These are phyloP conservation scores for Coccomyxa subellipsoidea DNA, from an alignment of 163 green algal species.

Conservation along the genomic window DNA sequence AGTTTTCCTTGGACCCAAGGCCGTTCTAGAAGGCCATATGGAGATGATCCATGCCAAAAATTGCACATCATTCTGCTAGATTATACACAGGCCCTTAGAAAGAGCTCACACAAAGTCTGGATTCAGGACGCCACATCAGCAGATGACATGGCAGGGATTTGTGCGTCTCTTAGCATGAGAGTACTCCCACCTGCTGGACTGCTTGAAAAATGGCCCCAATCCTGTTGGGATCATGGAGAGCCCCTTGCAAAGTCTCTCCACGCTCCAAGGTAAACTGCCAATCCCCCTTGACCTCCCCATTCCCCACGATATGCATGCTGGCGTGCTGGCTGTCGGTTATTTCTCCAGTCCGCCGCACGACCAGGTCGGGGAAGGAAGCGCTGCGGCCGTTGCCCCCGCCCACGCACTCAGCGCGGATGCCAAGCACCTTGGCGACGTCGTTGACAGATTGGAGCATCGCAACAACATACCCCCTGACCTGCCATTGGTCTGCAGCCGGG, in stretches of 20 bases:
- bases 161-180: too few relatives aligned
- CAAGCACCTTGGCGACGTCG: neutral
- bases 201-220: neutral
- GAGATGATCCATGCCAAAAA: too few relatives aligned
- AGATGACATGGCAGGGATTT: too few relatives aligned
- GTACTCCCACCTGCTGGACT: neutral
- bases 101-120: neutral
- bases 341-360: neutral
- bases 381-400: constrained; percentile 20
- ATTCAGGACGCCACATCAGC: too few relatives aligned
- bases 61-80: neutral
- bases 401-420: constrained; percentile 20
- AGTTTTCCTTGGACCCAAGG: too few relatives aligned
- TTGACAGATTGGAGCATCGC: neutral
- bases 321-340: neutral
- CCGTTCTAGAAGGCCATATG: too few relatives aligned
- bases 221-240: constrained; percentile 13
- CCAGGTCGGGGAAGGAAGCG: constrained; percentile 14
- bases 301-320: constrained; percentile 15
- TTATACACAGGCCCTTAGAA: neutral
- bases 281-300: constrained; percentile 7
- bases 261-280: constrained; percentile 19
- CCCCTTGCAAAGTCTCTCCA: neutral
- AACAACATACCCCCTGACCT: neutral
- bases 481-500: neutral